phyloP scores from a whole-genome alignment of 345 rosid genomes.

The Bruguiera gymnorhiza region DNA sequence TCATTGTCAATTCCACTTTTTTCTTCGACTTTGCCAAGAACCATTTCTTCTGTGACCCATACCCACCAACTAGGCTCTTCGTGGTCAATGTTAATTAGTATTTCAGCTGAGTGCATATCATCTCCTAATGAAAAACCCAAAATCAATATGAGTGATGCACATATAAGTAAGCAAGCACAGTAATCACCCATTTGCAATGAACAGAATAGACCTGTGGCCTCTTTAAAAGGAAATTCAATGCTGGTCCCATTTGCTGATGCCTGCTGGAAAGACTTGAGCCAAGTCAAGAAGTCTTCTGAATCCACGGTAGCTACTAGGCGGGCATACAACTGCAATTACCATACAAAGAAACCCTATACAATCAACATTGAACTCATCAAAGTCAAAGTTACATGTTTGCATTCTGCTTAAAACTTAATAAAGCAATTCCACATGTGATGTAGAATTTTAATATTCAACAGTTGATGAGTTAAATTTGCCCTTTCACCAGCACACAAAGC shows the following conservation, averaged over 20 bases:
- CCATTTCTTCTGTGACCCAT: slow-evolving; percentile 89
- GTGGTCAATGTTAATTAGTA: slow-evolving; percentile 57
- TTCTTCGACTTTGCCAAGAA: slow-evolving; percentile 70
- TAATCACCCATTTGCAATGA: neutral
- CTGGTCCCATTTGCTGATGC: slow-evolving; percentile 44
- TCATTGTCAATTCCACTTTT: slow-evolving; percentile 75
- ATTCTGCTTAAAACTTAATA: neutral
- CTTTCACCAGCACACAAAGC: too few relatives aligned
- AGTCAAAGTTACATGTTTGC: neutral
- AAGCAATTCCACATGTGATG: neutral
- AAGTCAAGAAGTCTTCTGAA: slow-evolving; percentile 63
- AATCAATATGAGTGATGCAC: neutral
- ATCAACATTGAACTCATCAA: neutral
- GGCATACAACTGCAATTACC: slow-evolving; percentile 47
- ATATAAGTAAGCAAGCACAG: neutral
- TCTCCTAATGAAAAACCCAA: slow-evolving; percentile 37
- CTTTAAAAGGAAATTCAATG: slow-evolving; percentile 73
- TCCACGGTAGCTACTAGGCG: slow-evolving; percentile 62
- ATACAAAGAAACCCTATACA: neutral
- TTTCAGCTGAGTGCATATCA: slow-evolving; percentile 63
- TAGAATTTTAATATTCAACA: too few relatives aligned
- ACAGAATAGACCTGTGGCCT: slow-evolving; percentile 59
- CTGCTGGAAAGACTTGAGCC: slow-evolving; percentile 47
- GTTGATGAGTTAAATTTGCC: too few relatives aligned
- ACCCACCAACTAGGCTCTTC: slow-evolving; percentile 98